These are phyloP conservation scores for Sporothrix dimorphospora DNA, from an alignment of 2,329 filamentous ascomycete genomes.

Conservation along the genomic window DNA sequence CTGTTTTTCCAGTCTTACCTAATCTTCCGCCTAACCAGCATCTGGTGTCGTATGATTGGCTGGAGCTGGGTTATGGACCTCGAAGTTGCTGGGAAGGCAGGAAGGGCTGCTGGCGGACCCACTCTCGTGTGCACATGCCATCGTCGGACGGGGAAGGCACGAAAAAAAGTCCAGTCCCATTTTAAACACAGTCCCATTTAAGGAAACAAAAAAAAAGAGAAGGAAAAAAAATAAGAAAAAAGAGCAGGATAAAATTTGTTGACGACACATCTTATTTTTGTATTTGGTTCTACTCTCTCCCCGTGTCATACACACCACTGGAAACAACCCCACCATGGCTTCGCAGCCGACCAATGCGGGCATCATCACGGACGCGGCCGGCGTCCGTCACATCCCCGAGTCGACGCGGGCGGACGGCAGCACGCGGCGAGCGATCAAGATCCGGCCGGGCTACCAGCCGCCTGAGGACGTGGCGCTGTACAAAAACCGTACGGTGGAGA, in stretches of 20 bases:
- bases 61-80: constrained; percentile 35
- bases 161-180: neutral
- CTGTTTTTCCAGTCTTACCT: constrained; percentile 30
- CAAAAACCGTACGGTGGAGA: constrained; percentile 87
- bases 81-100: neutral
- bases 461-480: constrained; percentile 96
- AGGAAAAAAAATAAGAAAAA: neutral
- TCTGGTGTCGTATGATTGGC: constrained; percentile 43
- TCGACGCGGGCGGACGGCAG: constrained; percentile 86
- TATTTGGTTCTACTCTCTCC: neutral
- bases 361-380: constrained; percentile 78
- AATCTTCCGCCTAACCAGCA: constrained; percentile 30
- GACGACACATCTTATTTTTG: neutral
- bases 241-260: neutral
- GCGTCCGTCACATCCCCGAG: constrained; percentile 85
- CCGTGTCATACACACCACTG: too few species aligned
- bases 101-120: neutral
- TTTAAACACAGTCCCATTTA: neutral
- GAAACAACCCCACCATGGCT: constrained; percentile 21
- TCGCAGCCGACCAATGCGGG: constrained; percentile 57
- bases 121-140: neutral
- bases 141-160: neutral
- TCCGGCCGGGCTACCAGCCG: constrained; percentile 89
- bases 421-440: constrained; percentile 90
- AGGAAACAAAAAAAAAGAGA: neutral